Conservation (phyloP, 1,139 yeast genomes). For the Saccharomyces hybrid region DNA sequence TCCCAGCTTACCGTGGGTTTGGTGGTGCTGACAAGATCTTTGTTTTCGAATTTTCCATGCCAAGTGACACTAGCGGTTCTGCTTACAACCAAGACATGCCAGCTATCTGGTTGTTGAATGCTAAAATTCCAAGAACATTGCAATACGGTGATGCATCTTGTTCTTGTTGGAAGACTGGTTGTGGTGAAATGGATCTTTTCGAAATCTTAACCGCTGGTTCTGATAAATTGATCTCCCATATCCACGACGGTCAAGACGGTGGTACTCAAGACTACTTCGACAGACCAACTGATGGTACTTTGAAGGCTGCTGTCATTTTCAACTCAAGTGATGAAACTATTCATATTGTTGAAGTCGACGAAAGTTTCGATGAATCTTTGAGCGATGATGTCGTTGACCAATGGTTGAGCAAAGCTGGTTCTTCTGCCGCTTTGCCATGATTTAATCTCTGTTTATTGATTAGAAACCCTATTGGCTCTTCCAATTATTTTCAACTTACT, state of each 20-base stretch:
- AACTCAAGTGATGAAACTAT: conserved; percentile 44
- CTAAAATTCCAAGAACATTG: conserved; percentile 86
- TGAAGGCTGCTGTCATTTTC: conserved; percentile 89
- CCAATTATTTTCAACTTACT: not conserved
- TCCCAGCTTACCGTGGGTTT: conserved; percentile 91
- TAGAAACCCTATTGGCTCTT: not conserved
- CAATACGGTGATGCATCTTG: conserved; percentile 76
- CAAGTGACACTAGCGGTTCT: conserved; percentile 46
- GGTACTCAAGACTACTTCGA: conserved; percentile 80
- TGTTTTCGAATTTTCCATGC: conserved; percentile 88
- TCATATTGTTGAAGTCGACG: conserved; percentile 53
- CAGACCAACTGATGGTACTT: conserved; percentile 70
- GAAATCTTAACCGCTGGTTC: conserved; percentile 75
- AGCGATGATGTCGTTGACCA: conserved; percentile 44
- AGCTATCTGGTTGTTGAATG: conserved; percentile 91
- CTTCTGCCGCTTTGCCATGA: conserved; percentile 38
- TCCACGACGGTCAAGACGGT: conserved; percentile 90
- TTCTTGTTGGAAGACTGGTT: conserved; percentile 94
- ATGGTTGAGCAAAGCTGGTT: conserved; percentile 50
- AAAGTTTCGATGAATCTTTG: conserved; percentile 49
- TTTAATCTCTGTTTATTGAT: not conserved
- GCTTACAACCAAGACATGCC: conserved; percentile 76
- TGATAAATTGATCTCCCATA: conserved; percentile 64
- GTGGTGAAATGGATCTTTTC: conserved; percentile 92
- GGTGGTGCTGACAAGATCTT: conserved; percentile 74